Percentiles rank a stretch among this genome's conserved stretches.
Evolutionary conservation across 2,329 filamentous ascomycete species (phyloP).

Genomic region (Teratosphaeria viscida): DNA sequence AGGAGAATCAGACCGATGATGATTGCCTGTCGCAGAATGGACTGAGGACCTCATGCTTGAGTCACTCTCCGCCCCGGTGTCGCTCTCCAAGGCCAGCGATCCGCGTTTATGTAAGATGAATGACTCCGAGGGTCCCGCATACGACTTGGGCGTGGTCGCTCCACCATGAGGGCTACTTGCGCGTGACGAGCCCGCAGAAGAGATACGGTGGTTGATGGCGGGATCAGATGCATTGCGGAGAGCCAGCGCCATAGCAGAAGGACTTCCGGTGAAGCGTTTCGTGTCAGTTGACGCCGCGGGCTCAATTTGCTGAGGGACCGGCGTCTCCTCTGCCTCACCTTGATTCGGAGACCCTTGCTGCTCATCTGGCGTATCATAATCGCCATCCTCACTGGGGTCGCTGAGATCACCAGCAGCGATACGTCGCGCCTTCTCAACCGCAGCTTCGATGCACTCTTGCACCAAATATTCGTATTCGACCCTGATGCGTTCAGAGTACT

Average conservation of each 20-base stretch:
- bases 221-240: conserved; percentile 45
- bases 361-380: conserved; percentile 14
- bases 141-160: conserved; percentile 81
- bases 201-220: conserved; percentile 39
- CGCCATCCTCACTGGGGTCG: conserved; percentile 49
- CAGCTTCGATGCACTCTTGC: conserved; percentile 89
- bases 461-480: conserved; percentile 88
- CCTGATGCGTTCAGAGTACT: conserved; percentile 91
- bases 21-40: conserved; percentile 36
- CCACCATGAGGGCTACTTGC: conserved; percentile 78
- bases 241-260: conserved; percentile 46
- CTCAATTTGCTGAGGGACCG: background rate
- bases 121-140: conserved; percentile 48
- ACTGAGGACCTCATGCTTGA: conserved; percentile 77
- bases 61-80: conserved; percentile 74
- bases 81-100: conserved; percentile 73
- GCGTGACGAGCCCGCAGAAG: conserved; percentile 63
- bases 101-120: conserved; percentile 59
- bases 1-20: conserved; percentile 72
- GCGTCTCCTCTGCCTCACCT: conserved; percentile 38
- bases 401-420: conserved; percentile 78
- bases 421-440: conserved; percentile 76
- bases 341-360: conserved; percentile 41
- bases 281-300: background rate
- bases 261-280: conserved; percentile 15